phyloP scores from a whole-genome alignment of 257 asterid genomes.

The Solanum corneliomulleri region DNA sequence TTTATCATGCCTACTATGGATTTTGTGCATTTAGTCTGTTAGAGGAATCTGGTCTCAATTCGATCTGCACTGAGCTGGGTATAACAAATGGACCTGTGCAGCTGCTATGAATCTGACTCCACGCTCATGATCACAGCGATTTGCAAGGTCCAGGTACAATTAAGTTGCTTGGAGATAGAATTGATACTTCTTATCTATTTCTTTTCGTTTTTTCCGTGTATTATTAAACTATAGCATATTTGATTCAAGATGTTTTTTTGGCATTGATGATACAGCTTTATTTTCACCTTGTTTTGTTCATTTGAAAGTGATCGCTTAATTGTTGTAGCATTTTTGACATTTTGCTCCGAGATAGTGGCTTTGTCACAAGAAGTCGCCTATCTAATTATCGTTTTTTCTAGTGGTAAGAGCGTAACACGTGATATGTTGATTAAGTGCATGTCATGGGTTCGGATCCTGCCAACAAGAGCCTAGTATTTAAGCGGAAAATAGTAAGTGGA shows the following conservation, averaged over 20 bases:
- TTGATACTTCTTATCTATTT: neutral
- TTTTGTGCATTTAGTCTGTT: slow-evolving; percentile 77
- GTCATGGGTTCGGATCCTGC: neutral
- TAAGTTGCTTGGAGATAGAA: neutral
- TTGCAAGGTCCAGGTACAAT: neutral
- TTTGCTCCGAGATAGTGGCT: neutral
- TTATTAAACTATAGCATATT: neutral
- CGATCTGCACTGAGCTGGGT: slow-evolving; percentile 60
- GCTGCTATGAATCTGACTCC: neutral
- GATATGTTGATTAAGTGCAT: neutral
- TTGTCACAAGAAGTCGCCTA: neutral
- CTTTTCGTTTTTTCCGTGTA: neutral
- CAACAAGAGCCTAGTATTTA: neutral
- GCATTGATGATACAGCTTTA: neutral
- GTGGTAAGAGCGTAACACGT: neutral
- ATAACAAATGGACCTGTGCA: slow-evolving; percentile 15
- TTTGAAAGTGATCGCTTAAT: neutral
- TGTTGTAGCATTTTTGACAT: neutral
- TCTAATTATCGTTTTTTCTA: neutral
- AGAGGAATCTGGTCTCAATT: slow-evolving; percentile 51
- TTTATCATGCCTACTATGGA: slow-evolving; percentile 82
- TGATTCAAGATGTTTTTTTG: neutral
- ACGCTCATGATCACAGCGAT: neutral
- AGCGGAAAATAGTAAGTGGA: neutral
- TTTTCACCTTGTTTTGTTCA: neutral